Conservation (phyloP, 2,329 filamentous ascomycete species). For the Decorospora gaudefroyi region DNA sequence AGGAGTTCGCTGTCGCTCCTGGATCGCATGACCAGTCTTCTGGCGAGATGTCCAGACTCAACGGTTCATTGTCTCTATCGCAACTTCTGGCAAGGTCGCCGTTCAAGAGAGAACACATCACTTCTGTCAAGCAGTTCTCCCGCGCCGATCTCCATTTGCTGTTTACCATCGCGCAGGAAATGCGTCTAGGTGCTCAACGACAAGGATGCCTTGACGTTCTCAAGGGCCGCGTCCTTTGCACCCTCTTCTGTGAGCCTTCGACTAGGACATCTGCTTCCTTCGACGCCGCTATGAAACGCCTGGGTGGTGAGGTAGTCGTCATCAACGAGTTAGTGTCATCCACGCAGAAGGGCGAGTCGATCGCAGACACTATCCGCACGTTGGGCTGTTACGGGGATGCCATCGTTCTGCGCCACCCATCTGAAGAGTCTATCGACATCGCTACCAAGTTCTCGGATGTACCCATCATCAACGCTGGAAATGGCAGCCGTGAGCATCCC, state of each 20-base stretch:
- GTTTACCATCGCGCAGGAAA: conserved; percentile 96
- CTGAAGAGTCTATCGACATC: conserved; percentile 76
- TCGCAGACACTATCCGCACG: conserved; percentile 92
- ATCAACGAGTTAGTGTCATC: conserved; percentile 84
- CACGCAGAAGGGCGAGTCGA: conserved; percentile 89
- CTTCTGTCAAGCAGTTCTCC: conserved; percentile 89
- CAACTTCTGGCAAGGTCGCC: conserved; percentile 77
- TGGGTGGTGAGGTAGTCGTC: conserved; percentile 83
- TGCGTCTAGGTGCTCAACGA: conserved; percentile 91
- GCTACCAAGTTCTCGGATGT: conserved; percentile 87
- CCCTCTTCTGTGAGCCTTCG: conserved; percentile 97
- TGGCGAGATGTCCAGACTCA: conserved; percentile 58
- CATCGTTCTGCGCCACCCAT: conserved; percentile 91
- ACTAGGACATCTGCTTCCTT: conserved; percentile 95
- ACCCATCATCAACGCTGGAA: conserved; percentile 95
- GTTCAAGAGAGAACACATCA: conserved; percentile 87
- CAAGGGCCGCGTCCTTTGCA: conserved; percentile 82
- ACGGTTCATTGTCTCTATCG: conserved; percentile 62
- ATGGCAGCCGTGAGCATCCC: conserved; percentile 93
- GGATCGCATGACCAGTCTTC: conserved; percentile 38
- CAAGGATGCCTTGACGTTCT: conserved; percentile 87
- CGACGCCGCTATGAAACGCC: conserved; percentile 96
- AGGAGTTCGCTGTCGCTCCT: conserved; percentile 67
- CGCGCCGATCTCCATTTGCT: conserved; percentile 87
- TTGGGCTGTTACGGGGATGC: conserved; percentile 93